These are phyloP conservation scores for Aristolochia californica DNA, from an alignment of 164 flowering plant species.

Conservation along the genomic window DNA sequence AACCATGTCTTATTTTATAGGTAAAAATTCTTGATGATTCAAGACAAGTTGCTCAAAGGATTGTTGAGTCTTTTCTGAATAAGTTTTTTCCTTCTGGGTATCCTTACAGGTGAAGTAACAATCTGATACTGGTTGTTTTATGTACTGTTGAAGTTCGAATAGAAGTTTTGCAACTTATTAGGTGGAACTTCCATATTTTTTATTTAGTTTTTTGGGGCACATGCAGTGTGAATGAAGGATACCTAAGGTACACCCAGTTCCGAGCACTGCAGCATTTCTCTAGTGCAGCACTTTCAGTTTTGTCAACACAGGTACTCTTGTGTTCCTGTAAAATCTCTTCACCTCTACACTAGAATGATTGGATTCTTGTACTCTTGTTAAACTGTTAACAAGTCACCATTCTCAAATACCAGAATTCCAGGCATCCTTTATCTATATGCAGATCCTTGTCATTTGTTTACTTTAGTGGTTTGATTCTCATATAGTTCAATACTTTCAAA, in stretches of 20 bases:
- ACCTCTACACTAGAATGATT: not conserved
- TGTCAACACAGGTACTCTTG: constrained; percentile 88
- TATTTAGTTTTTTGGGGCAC: constrained; percentile 4
- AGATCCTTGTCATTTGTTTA: no score
- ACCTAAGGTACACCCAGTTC: constrained; percentile 82
- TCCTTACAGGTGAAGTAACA: constrained; percentile 68
- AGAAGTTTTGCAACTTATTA: not conserved
- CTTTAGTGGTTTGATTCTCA: no score
- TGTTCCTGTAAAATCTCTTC: constrained; percentile 1
- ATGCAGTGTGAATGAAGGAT: constrained; percentile 89
- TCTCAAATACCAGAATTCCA: not conserved
- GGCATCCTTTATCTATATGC: not conserved
- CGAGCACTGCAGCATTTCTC: constrained; percentile 83
- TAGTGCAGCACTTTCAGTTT: constrained; percentile 87
- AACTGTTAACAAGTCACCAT: not conserved
- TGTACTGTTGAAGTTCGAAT: not conserved
- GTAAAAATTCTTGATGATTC: constrained; percentile 57
- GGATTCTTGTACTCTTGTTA: not conserved
- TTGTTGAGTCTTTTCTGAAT: constrained; percentile 67
- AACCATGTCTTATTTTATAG: constrained; percentile 22
- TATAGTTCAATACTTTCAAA: no score
- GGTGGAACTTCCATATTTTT: constrained; percentile 3
- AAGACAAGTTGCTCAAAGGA: constrained; percentile 39
- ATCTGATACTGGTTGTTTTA: not conserved
- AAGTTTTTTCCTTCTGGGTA: constrained; percentile 91